phyloP scores from a whole-genome alignment of 1,139 yeast species.

The Kurtzmaniella quercitrusa region DNA sequence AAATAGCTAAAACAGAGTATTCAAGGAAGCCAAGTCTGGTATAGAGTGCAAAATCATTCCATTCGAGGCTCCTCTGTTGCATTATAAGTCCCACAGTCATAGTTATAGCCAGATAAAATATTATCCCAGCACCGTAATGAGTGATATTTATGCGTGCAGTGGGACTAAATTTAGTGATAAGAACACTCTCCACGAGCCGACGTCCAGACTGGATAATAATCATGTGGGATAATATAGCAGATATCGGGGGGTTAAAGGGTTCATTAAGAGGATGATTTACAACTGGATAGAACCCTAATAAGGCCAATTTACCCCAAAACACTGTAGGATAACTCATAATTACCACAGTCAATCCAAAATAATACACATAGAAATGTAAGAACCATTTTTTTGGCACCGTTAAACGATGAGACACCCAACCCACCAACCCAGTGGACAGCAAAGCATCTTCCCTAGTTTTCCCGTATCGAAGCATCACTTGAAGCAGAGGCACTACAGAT shows the following conservation, averaged over 20 bases:
- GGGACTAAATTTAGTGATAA: conserved; percentile 43
- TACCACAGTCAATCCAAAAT: conserved; percentile 13
- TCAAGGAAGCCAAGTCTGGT: background rate
- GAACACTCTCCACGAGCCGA: conserved; percentile 57
- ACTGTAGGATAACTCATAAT: background rate
- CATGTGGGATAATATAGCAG: conserved; percentile 13
- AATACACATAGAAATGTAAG: conserved; percentile 42
- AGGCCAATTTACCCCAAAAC: background rate
- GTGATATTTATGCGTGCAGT: conserved; percentile 63
- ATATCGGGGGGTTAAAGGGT: conserved; percentile 7
- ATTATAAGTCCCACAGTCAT: background rate
- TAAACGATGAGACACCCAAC: conserved; percentile 9
- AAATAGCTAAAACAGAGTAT: conserved; percentile 16
- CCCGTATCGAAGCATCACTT: conserved; percentile 17
- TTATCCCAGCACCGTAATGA: conserved; percentile 73
- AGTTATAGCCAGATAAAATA: conserved; percentile 44
- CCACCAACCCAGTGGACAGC: background rate
- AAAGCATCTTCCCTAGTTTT: conserved; percentile 11
- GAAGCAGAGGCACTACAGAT: conserved; percentile 12
- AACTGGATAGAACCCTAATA: background rate
- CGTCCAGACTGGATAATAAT: conserved; percentile 56
- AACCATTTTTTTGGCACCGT: conserved; percentile 51
- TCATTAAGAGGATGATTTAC: background rate
- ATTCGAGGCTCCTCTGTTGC: too few relatives aligned
- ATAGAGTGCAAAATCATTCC: background rate